Evolutionary conservation across 148 eudicot genomes (phyloP).

Genomic region (Rhododendron williamsianum): DNA sequence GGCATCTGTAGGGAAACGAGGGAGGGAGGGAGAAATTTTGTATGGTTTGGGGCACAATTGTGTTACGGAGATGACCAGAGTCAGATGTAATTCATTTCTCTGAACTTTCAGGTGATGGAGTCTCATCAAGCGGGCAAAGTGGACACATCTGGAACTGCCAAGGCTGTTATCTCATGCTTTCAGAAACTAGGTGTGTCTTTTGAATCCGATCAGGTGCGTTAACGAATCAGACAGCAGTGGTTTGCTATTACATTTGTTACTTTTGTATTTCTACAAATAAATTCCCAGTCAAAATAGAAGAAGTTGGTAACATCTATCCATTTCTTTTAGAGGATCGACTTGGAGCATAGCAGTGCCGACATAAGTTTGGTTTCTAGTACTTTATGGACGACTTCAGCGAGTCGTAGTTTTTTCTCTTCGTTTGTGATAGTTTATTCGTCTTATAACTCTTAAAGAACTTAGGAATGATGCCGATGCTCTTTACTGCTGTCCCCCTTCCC

Average conservation of each 20-base stretch:
- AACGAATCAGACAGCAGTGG: not conserved
- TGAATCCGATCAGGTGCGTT: conserved; percentile 60
- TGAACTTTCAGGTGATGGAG: conserved; percentile 61
- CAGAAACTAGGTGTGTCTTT: conserved; percentile 80
- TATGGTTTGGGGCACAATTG: not conserved
- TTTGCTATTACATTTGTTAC: not conserved
- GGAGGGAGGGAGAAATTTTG: not conserved
- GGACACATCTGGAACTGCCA: conserved; percentile 96
- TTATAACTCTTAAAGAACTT: not conserved
- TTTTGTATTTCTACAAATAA: not conserved
- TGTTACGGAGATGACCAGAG: not conserved
- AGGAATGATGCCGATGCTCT: not conserved
- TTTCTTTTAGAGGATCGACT: not conserved
- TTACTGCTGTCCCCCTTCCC: not conserved
- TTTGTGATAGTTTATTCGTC: not conserved
- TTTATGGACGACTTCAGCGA: not conserved
- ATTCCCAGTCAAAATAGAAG: not conserved
- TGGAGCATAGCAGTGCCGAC: not conserved
- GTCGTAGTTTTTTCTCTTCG: not conserved
- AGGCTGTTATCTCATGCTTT: conserved; percentile 92
- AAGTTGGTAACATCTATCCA: not conserved
- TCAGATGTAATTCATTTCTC: conserved; percentile 4
- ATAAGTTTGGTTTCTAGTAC: not conserved
- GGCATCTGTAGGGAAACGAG: not conserved
- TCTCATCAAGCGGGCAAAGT: conserved; percentile 80